Evolutionary conservation across 2,329 filamentous ascomycete species (phyloP).

Genomic region (Exophiala calicioides): DNA sequence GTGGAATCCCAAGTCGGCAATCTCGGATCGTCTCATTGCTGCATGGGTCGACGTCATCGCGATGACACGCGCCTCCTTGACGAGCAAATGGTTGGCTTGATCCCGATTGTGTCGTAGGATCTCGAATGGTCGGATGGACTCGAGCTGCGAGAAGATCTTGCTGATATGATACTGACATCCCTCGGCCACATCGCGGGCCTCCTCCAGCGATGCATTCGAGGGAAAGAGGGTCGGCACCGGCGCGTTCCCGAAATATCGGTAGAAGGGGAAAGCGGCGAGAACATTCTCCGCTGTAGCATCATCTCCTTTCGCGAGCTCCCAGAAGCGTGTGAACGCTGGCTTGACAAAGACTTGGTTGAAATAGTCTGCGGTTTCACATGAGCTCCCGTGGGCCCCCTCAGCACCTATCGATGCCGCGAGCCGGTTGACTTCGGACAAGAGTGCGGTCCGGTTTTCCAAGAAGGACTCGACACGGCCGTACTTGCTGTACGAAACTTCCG

Average conservation of each 20-base stretch:
- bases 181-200: conserved; percentile 71
- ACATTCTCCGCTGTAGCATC: conserved; percentile 63
- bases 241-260: conserved; percentile 80
- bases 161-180: conserved; percentile 88
- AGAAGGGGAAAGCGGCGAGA: conserved; percentile 78
- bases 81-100: conserved; percentile 92
- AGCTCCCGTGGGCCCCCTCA: conserved; percentile 91
- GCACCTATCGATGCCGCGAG: conserved; percentile 82
- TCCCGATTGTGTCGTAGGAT: conserved; percentile 85
- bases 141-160: conserved; percentile 87
- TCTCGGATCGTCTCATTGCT: conserved; percentile 88
- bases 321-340: conserved; percentile 86
- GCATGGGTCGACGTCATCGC: conserved; percentile 99
- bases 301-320: conserved; percentile 61
- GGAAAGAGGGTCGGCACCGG: conserved; percentile 79
- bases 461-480: conserved; percentile 94
- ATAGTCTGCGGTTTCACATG: conserved; percentile 94
- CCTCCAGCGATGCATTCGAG: conserved; percentile 62
- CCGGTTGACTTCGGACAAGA: conserved; percentile 80
- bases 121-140: conserved; percentile 93
- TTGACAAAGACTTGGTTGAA: conserved; percentile 91
- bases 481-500: conserved; percentile 86
- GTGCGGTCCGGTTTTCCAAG: conserved; percentile 77
- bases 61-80: conserved; percentile 94
- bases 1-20: conserved; percentile 86